A percentile compares a stretch with the other conserved stretches of the same genome.
Evolutionary conservation across 176 grass and related monocot genomes (phyloP).

Genomic region (Musa beccarii): DNA sequence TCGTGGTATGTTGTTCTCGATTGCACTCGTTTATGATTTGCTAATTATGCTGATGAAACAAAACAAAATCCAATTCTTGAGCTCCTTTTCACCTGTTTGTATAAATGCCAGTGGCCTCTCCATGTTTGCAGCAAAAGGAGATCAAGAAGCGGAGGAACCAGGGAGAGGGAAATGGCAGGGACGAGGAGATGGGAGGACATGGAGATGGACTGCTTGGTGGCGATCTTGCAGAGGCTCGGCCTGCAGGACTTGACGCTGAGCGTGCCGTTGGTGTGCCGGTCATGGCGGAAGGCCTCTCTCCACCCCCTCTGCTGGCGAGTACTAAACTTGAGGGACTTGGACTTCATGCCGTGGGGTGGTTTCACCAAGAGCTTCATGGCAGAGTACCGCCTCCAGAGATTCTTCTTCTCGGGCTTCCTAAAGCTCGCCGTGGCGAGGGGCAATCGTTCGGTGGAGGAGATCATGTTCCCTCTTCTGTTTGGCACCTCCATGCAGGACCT

Average conservation of each 20-base stretch:
- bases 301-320: conserved; percentile 3
- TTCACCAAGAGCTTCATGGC: background rate
- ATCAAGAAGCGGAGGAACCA: background rate
- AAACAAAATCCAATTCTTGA: too few species aligned
- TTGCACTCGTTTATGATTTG: too few species aligned
- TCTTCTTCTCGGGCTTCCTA: background rate
- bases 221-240: background rate
- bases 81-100: too few species aligned
- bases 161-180: background rate
- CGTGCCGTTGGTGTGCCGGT: conserved; percentile 2
- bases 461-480: background rate
- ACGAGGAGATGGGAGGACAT: conserved; percentile 1
- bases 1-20: too few species aligned
- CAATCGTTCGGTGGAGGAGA: background rate
- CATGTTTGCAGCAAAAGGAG: too few species aligned
- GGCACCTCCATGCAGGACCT: background rate
- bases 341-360: conserved; percentile 1
- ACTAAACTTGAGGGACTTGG: background rate
- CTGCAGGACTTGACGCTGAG: background rate
- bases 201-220: conserved; percentile 3
- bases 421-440: background rate
- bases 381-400: background rate
- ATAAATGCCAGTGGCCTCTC: too few species aligned
- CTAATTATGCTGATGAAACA: too few species aligned
- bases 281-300: background rate